Percentiles rank a stretch among this genome's conserved stretches.
Evolutionary conservation across 176 grass and related monocot species (phyloP).

Genomic region (Phoenix dactylifera): DNA sequence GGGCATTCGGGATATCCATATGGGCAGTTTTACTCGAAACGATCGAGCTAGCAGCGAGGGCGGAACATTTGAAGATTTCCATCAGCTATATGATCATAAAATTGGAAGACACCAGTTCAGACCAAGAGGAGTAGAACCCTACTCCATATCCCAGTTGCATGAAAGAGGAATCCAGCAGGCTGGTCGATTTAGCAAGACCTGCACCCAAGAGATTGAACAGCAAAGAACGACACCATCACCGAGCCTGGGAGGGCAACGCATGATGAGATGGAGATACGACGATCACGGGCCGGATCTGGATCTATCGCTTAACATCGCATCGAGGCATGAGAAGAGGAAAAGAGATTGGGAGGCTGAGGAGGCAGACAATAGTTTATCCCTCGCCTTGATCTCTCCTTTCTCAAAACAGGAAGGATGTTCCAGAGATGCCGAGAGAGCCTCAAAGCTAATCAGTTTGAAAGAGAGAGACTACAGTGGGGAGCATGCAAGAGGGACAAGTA

Average conservation of each 20-base stretch:
- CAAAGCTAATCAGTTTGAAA: neutral
- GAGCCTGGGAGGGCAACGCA: neutral
- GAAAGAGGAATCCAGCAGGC: neutral
- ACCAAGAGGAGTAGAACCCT: too few species aligned
- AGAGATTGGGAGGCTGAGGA: neutral
- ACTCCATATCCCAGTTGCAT: too few species aligned
- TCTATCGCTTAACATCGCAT: constrained; percentile 5
- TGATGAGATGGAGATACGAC: neutral
- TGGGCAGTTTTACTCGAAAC: neutral
- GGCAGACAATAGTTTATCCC: constrained; percentile 1
- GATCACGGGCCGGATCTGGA: constrained; percentile 6
- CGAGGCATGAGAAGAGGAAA: constrained; percentile 9
- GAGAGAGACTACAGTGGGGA: neutral
- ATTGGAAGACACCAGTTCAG: too few species aligned
- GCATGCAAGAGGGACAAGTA: constrained; percentile 8
- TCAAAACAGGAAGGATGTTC: neutral
- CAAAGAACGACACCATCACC: neutral
- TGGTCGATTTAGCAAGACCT: too few species aligned
- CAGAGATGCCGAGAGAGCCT: neutral
- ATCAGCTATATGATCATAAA: too few species aligned
- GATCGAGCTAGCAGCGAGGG: too few species aligned
- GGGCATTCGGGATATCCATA: neutral
- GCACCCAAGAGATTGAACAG: too few species aligned
- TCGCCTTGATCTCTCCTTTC: constrained; percentile 7
- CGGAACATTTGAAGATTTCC: too few species aligned